phyloP scores from a whole-genome alignment of 2,329 filamentous ascomycete species.

The Fusarium albosuccineum region DNA sequence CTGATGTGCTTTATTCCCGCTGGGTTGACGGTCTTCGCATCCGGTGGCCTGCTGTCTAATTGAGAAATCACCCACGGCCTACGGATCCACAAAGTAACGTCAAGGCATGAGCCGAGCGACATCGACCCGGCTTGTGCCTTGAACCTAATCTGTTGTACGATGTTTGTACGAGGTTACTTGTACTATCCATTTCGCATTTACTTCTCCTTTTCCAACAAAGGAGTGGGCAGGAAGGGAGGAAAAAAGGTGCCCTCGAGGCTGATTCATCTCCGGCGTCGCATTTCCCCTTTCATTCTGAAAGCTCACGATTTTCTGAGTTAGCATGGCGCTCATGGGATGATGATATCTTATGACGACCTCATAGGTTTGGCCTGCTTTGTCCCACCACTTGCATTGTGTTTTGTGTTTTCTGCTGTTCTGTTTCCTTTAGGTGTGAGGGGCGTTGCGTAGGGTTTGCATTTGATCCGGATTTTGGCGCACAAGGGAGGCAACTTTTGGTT shows the following conservation, averaged over 20 bases:
- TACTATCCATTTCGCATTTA: conserved; percentile 30
- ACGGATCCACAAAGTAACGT: conserved; percentile 3
- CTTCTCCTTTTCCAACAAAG: conserved; percentile 1
- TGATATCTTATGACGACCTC: conserved; percentile 37
- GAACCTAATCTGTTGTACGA: conserved; percentile 18
- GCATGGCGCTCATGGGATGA: conserved; percentile 38
- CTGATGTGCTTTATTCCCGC: conserved; percentile 89
- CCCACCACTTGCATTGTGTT: conserved; percentile 10
- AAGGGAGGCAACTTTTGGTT: conserved; percentile 27
- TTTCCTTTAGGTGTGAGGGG: conserved; percentile 27
- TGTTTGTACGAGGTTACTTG: conserved; percentile 22
- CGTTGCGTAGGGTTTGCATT: conserved; percentile 26
- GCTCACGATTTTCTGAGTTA: neutral
- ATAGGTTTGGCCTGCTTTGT: conserved; percentile 15
- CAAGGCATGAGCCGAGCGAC: neutral
- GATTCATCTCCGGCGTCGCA: conserved; percentile 10
- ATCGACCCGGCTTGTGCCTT: neutral
- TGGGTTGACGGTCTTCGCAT: conserved; percentile 88
- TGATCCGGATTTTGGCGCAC: conserved; percentile 25
- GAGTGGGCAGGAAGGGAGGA: neutral
- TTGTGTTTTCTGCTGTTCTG: conserved; percentile 27
- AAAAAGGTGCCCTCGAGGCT: conserved; percentile 14
- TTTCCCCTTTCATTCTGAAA: conserved; percentile 23
- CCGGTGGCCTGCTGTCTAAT: conserved; percentile 69
- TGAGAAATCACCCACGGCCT: neutral